Evolutionary conservation across 306 rosid genomes (phyloP).

Genomic region (Pyrus pyrifolia): DNA sequence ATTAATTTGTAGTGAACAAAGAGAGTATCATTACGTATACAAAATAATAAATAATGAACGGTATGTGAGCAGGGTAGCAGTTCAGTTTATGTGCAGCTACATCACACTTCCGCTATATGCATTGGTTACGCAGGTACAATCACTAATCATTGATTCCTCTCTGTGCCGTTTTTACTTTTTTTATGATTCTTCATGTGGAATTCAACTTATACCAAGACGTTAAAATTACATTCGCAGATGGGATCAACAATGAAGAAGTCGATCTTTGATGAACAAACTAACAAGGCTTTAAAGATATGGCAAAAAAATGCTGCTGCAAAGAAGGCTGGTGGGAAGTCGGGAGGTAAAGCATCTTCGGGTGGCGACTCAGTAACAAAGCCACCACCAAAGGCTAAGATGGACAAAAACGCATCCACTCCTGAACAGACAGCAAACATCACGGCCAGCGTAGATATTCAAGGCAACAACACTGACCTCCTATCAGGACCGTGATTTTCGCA

Average conservation of each 20-base stretch:
- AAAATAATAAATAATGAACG: neutral
- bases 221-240: conserved; percentile 40
- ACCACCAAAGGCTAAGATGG: conserved; percentile 5
- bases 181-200: neutral
- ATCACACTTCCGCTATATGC: conserved; percentile 93
- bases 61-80: conserved; percentile 48
- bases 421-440: conserved; percentile 7
- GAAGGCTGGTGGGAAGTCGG: conserved; percentile 26
- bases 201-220: too few relatives aligned
- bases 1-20: neutral
- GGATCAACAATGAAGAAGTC: conserved; percentile 95
- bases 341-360: conserved; percentile 24
- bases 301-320: conserved; percentile 64
- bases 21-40: neutral
- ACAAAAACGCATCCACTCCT: neutral
- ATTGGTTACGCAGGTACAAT: conserved; percentile 71
- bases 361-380: conserved; percentile 29
- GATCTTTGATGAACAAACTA: conserved; percentile 87
- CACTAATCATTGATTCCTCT: neutral
- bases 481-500: neutral
- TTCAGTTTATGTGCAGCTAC: conserved; percentile 80
- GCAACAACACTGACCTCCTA: neutral
- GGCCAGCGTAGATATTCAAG: conserved; percentile 14
- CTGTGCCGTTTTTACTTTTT: neutral
- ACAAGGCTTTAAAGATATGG: conserved; percentile 73